Conservation (phyloP, 2,329 filamentous ascomycete species). For the Thyridium curvatum region DNA sequence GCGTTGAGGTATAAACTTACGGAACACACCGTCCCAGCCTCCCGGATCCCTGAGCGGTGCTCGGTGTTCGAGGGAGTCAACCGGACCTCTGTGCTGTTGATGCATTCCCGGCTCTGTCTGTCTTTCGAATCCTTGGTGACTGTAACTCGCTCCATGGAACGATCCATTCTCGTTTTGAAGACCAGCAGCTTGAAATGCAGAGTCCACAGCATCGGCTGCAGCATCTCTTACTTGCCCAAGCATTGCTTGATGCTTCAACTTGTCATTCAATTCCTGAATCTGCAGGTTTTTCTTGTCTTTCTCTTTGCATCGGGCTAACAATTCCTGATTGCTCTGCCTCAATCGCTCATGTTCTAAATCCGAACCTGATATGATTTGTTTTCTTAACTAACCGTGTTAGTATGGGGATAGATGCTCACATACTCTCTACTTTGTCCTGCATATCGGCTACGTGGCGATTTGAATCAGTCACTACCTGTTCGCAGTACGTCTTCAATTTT, state of each 20-base stretch:
- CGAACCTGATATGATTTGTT: conserved; percentile 33
- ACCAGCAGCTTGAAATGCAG: conserved; percentile 23
- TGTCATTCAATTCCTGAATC: conserved; percentile 60
- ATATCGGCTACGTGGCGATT: conserved; percentile 65
- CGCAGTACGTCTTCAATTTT: conserved; percentile 56
- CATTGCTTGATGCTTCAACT: conserved; percentile 49
- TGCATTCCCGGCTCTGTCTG: too few relatives aligned
- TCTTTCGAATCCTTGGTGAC: not conserved
- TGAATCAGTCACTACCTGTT: conserved; percentile 68
- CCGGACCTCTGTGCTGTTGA: too few relatives aligned
- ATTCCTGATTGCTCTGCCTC: conserved; percentile 65
- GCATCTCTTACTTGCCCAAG: conserved; percentile 48
- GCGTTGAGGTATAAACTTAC: too few relatives aligned
- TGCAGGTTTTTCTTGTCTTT: conserved; percentile 66
- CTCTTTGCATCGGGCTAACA: conserved; percentile 59
- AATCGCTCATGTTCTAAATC: conserved; percentile 56
- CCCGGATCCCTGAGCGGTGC: too few relatives aligned
- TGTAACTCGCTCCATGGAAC: conserved; percentile 8
- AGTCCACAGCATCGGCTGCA: conserved; percentile 42
- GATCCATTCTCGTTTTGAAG: conserved; percentile 1
- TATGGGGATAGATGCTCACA: conserved; percentile 10
- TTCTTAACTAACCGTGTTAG: not conserved
- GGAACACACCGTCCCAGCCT: too few relatives aligned
- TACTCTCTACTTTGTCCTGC: conserved; percentile 59
- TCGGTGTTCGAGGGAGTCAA: too few relatives aligned